A percentile compares a stretch with the other conserved stretches of the same genome.
These are phyloP conservation scores for Martiniozyma abietophila DNA, from an alignment of 805 yeast genomes.

Conservation along the genomic window DNA sequence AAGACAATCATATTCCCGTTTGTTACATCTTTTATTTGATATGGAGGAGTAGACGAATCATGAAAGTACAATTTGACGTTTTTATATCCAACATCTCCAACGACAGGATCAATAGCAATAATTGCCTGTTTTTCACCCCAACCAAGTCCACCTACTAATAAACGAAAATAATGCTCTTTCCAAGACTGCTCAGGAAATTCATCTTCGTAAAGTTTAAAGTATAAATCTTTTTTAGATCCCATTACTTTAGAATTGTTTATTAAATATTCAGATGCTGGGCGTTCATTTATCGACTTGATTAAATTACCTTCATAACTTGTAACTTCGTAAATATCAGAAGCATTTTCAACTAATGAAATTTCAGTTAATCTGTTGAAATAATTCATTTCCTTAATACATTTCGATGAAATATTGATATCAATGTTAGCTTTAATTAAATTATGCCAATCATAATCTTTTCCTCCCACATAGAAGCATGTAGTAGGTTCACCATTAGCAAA, in stretches of 20 bases:
- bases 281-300: conserved; percentile 43
- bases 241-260: conserved; percentile 34
- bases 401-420: background rate
- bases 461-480: conserved; percentile 19
- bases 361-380: conserved; percentile 11
- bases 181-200: conserved; percentile 4
- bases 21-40: background rate
- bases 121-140: conserved; percentile 66
- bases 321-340: conserved; percentile 26
- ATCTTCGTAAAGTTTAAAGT: conserved; percentile 14
- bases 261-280: conserved; percentile 49
- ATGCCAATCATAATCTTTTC: conserved; percentile 8
- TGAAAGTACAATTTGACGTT: conserved; percentile 16
- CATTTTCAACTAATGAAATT: conserved; percentile 10
- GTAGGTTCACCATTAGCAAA: conserved; percentile 19
- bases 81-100: conserved; percentile 23
- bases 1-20: conserved; percentile 9
- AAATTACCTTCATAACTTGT: conserved; percentile 49
- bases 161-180: conserved; percentile 32
- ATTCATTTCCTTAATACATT: background rate
- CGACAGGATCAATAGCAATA: conserved; percentile 56
- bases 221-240: conserved; percentile 18
- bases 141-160: conserved; percentile 68
- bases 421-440: conserved; percentile 7
- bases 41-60: conserved; percentile 1